Conservation (phyloP, 768 basidiomycete species). For the Suillus decipiens region DNA sequence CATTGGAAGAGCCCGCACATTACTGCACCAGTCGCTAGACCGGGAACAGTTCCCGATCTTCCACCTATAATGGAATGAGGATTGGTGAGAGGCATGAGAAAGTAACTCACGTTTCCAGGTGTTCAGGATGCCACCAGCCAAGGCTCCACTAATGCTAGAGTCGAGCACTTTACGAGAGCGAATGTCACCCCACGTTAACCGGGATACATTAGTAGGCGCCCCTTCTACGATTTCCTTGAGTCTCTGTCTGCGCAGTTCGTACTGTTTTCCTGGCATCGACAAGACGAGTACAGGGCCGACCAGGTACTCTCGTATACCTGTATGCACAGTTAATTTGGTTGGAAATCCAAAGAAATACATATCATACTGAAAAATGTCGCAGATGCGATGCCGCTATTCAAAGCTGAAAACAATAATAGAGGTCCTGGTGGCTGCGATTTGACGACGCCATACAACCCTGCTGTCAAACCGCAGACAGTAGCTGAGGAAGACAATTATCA, state of each 20-base stretch:
- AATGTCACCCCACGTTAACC: conserved; percentile 51
- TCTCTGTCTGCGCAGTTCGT: conserved; percentile 41
- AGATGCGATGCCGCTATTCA: conserved; percentile 74
- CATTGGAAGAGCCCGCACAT: conserved; percentile 66
- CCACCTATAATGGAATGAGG: conserved; percentile 51
- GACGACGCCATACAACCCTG: conserved; percentile 47
- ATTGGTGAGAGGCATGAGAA: conserved; percentile 7
- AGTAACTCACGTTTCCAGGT: conserved; percentile 57
- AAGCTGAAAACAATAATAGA: conserved; percentile 58
- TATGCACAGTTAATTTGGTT: conserved; percentile 6
- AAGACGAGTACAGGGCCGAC: conserved; percentile 61
- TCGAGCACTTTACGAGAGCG: conserved; percentile 66
- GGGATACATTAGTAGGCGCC: conserved; percentile 16
- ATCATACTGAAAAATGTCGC: conserved; percentile 77
- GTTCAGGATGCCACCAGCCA: conserved; percentile 63
- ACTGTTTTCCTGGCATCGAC: conserved; percentile 47
- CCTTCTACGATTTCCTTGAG: conserved; percentile 26
- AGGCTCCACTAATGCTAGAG: conserved; percentile 69
- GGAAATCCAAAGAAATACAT: background rate
- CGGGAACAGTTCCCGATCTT: conserved; percentile 53
- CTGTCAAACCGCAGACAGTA: conserved; percentile 48
- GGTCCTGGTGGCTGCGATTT: conserved; percentile 49
- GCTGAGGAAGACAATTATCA: conserved; percentile 47
- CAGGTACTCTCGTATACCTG: conserved; percentile 78
- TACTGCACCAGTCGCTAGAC: conserved; percentile 58